Percentiles rank a stretch among this genome's conserved stretches.
These are phyloP conservation scores for Pyricularia sp. DNA, from an alignment of 2,329 filamentous ascomycete species.

Conservation along the genomic window DNA sequence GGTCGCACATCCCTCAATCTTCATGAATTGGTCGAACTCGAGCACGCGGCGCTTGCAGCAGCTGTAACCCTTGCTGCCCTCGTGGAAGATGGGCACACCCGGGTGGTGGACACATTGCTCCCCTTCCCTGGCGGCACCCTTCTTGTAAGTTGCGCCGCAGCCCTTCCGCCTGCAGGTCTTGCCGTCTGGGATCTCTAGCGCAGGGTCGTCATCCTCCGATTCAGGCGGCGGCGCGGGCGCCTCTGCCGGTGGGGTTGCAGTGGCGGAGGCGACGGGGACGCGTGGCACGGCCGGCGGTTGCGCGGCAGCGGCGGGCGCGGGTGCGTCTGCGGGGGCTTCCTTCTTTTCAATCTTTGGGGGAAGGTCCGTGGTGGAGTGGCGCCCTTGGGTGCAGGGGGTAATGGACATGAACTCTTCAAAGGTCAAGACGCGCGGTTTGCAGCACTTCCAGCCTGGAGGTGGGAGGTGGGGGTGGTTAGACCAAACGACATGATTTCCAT, in stretches of 20 bases:
- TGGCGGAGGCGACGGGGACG: conserved; percentile 18
- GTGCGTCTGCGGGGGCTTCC: conserved; percentile 26
- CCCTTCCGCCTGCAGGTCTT: conserved; percentile 65
- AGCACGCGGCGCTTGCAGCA: conserved; percentile 93
- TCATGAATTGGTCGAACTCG: conserved; percentile 97
- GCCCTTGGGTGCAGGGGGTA: conserved; percentile 81
- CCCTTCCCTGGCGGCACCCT: conserved; percentile 42
- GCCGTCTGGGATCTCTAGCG: conserved; percentile 57
- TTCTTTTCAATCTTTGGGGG: conserved; percentile 50
- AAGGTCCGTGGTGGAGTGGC: conserved; percentile 75
- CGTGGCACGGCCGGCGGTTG: neutral
- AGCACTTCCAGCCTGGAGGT: conserved; percentile 85
- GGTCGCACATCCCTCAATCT: conserved; percentile 79
- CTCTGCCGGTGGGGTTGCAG: conserved; percentile 27
- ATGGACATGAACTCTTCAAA: conserved; percentile 97
- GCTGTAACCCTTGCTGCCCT: conserved; percentile 94
- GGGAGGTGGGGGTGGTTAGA: neutral
- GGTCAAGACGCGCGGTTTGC: conserved; percentile 88
- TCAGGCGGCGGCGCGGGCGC: conserved; percentile 54
- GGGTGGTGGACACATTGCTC: conserved; percentile 85
- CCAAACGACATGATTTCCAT: neutral
- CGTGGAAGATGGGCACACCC: conserved; percentile 85
- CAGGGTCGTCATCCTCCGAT: conserved; percentile 77
- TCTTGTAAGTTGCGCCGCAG: conserved; percentile 56
- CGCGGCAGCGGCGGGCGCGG: conserved; percentile 20